phyloP scores from a whole-genome alignment of 2,329 filamentous ascomycete species.

The Pseudofabraea citricarpa region DNA sequence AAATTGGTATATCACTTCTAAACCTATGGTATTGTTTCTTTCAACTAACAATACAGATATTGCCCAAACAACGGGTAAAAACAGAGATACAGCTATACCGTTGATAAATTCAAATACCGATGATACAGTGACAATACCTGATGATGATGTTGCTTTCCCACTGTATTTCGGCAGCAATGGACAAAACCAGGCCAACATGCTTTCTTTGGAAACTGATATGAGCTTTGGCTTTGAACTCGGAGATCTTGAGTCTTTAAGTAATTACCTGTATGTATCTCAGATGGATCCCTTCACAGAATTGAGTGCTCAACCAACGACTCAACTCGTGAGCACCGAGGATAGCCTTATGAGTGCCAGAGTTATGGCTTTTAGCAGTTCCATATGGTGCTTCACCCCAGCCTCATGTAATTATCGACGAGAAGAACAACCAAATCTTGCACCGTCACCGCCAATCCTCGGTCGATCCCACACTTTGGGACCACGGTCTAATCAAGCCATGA shows the following conservation, averaged over 20 bases:
- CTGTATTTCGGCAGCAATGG: too few species aligned
- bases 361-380: neutral
- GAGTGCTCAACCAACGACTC: neutral
- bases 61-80: too few species aligned
- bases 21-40: too few species aligned
- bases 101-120: too few species aligned
- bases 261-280: neutral
- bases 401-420: neutral
- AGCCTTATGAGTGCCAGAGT: neutral
- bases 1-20: too few species aligned
- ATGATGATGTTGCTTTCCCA: too few species aligned
- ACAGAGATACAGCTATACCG: too few species aligned
- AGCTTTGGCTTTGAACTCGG: neutral
- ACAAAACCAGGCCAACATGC: too few species aligned
- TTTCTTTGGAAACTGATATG: too few species aligned
- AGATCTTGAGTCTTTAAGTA: neutral
- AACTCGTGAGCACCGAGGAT: neutral
- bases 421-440: neutral
- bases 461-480: neutral
- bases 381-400: neutral
- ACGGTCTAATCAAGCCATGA: neutral
- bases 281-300: neutral
- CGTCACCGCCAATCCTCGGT: neutral
- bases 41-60: too few species aligned
- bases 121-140: too few species aligned